Percentiles rank a stretch among this genome's conserved stretches.
Conservation (phyloP, 345 rosid genomes). For the Rhodamnia rubescens region DNA sequence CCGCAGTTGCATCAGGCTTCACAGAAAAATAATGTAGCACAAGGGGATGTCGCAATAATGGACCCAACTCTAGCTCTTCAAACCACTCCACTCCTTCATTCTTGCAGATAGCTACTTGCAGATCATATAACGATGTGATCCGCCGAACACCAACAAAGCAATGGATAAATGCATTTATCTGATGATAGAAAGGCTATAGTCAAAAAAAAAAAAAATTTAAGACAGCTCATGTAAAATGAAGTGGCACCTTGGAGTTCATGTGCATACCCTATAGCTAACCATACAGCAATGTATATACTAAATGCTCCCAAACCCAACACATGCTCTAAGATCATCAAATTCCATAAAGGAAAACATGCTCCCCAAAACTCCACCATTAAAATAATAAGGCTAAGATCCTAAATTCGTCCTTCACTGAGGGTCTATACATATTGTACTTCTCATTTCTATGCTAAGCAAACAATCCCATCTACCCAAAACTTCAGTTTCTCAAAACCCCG, state of each 20-base stretch:
- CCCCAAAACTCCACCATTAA: neutral
- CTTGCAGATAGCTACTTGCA: conserved; percentile 66
- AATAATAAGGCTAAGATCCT: neutral
- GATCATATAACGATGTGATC: conserved; percentile 66
- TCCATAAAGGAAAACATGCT: neutral
- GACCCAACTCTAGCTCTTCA: conserved; percentile 70
- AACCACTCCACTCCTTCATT: conserved; percentile 59
- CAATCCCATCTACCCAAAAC: neutral
- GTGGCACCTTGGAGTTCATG: neutral
- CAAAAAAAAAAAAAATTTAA: neutral
- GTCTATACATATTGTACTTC: neutral
- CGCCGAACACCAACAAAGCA: conserved; percentile 71
- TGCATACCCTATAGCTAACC: neutral
- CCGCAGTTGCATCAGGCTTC: conserved; percentile 22
- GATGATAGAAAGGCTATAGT: neutral
- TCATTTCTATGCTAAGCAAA: neutral
- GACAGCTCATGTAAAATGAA: neutral
- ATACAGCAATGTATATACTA: neutral
- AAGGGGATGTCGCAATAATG: conserved; percentile 58
- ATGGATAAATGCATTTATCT: conserved; percentile 86
- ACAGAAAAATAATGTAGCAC: conserved; percentile 57
- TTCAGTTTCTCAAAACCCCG: neutral
- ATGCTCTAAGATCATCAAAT: neutral
- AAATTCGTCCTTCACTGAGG: neutral
- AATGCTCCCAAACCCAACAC: neutral